Evolutionary conservation across 306 rosid genomes (phyloP), one percentile per base, ranked within the genome.

Genomic region (Dryas drummondii): DNA sequence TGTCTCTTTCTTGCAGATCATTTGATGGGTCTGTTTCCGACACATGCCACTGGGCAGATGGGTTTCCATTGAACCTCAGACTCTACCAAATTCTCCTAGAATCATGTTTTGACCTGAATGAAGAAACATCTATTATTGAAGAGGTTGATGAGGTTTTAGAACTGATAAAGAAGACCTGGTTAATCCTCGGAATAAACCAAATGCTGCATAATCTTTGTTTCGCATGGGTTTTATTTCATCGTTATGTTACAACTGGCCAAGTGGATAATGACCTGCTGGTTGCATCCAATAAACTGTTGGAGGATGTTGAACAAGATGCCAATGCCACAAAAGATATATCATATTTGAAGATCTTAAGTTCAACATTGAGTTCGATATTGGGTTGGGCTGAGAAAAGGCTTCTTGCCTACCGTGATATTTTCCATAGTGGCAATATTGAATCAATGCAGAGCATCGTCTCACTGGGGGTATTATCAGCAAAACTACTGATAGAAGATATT

Each of bases 61-160:
- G 99, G 76, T 82, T 82, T 83, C 99, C 97, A 2, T 73, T 94
- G 87, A 94, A 94, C 81, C 89, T 94, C 58, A 86, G 91, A 91
- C 91, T 92, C 71, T 94, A 94, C 80, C 97, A 90, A 82, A 75
- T 88, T 69, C 93, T 94, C 69, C 80, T 94, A 77, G 97, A 90
- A 78, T 88, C 93, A 27, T 94, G 97, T 82, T 94, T 94, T 81
- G 99, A 92, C 82, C 79, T 82, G 62, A 86, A 84, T 81, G 93
- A 87, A 41, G 88, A 87, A 75, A 84, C 86, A 9, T 78, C 86
- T 47, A 88, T 94, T 55, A 86, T 94, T 61, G 97, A 92, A 86
- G 99, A 92, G 88, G 84, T 88, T 81, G 99, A 94, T 83, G 99
- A 94, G 80, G 96, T 94, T 72, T 81, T 94, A 61, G 97, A 94